phyloP scores from a whole-genome alignment of 345 rosid genomes.

The Nasturtium officinale region DNA sequence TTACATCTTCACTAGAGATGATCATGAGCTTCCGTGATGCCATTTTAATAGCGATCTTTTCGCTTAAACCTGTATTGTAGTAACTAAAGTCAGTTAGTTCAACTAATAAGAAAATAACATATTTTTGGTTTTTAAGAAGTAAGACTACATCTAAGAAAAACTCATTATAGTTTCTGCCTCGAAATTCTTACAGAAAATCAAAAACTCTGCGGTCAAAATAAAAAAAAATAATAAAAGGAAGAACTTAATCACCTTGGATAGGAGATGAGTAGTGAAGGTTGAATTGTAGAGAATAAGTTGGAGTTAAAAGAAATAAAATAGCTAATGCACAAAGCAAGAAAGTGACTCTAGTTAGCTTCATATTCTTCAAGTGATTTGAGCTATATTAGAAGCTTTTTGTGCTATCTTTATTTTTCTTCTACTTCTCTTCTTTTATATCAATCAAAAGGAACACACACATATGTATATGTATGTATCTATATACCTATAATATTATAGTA shows the following conservation, averaged over 20 bases:
- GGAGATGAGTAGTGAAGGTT: constrained; percentile 25
- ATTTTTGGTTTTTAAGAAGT: background rate
- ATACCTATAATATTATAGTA: background rate
- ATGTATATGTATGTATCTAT: background rate
- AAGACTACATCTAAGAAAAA: background rate
- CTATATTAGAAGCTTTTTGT: constrained; percentile 11
- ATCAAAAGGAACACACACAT: constrained; percentile 17
- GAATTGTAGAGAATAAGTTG: constrained; percentile 35
- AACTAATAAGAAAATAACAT: background rate
- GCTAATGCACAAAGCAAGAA: constrained; percentile 33
- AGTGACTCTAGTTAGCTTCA: constrained; percentile 32
- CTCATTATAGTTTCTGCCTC: background rate
- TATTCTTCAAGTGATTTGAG: constrained; percentile 19
- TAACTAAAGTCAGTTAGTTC: background rate
- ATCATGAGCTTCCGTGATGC: constrained; percentile 36
- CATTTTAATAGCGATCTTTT: background rate
- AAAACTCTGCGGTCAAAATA: background rate
- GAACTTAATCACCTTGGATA: constrained; percentile 30
- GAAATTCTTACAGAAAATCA: background rate
- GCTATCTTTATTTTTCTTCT: constrained; percentile 26
- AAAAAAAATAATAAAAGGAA: background rate
- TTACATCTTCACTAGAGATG: constrained; percentile 30
- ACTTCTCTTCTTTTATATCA: constrained; percentile 35
- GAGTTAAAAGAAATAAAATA: constrained; percentile 17
- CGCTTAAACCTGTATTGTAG: constrained; percentile 23